Evolutionary conservation across 2,329 filamentous ascomycete genomes (phyloP), one percentile per base, ranked within the genome.

Genomic region (Aspergillus amoenus): DNA sequence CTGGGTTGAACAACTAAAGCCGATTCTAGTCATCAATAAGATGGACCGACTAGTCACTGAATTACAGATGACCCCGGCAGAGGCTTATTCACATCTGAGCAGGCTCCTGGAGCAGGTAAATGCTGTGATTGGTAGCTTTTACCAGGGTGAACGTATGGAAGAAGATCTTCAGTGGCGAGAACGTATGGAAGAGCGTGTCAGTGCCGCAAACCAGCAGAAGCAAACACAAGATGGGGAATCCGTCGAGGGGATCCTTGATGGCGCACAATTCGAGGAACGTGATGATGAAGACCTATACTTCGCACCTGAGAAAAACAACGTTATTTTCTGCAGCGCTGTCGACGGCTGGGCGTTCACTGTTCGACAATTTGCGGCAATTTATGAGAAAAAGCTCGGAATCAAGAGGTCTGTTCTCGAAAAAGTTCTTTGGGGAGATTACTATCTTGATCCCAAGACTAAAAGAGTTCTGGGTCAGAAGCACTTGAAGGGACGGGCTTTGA

Each of bases 291-390:
- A 97, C 72, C 87, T 99, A 24, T 99, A 99, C 74, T 99, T 99
- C 76, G 91, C 94, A 0, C 94, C 94, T 0, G 94, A 99, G 71
- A 96, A 93, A 76, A 97, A 97, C 74, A 99, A 99, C 70, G 94
- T 99, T 73, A 97, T 99, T 62, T 99, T 99, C 73, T 92, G 91
- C 78, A 97, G 93, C 72, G 94, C 94, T 58, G 89, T 96, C 56
- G 94, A 99, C 70, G 94, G 94, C n/a, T 99, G 94, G 94, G 94
- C 94, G 3, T 99, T 99, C 68, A 99, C 94, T 0, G 88, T 96
- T 49, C 86, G 92, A 50, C 94, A 99, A 68, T 99, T 99, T 71
- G 93, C 94, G 17, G 85, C 85, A 39, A 79, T 97, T 27, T 99
- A 97, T 70, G 93, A 97, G 76, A 96, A 93, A 80, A 99, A 99